A percentile compares a stretch with the other conserved stretches of the same genome.
phyloP scores from a whole-genome alignment of 2,329 filamentous ascomycete genomes.

The Calonectria pauciramosa region DNA sequence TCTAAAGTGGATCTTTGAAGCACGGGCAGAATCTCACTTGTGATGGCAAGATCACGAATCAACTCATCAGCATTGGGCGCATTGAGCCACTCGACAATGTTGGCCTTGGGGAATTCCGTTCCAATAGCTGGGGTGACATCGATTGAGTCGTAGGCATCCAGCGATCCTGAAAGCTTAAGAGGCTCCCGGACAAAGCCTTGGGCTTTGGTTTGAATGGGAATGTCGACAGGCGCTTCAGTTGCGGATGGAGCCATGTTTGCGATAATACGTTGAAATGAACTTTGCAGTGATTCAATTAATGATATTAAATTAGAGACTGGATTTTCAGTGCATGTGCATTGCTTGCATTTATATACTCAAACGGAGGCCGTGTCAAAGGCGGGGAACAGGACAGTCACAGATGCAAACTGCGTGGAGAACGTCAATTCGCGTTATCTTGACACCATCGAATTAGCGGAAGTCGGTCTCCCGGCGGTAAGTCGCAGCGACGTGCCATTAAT shows the following conservation, averaged over 20 bases:
- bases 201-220: constrained; percentile 28
- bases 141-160: constrained; percentile 67
- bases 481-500: constrained; percentile 13
- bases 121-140: constrained; percentile 75
- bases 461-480: constrained; percentile 3
- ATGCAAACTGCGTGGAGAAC: background rate
- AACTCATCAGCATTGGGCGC: constrained; percentile 74
- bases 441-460: constrained; percentile 15
- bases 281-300: background rate
- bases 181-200: constrained; percentile 53
- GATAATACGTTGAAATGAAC: background rate
- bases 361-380: background rate
- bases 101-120: constrained; percentile 70
- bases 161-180: constrained; percentile 62
- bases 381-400: background rate
- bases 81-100: constrained; percentile 72
- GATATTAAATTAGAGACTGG: background rate
- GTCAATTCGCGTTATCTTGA: constrained; percentile 20
- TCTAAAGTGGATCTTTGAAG: background rate
- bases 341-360: background rate
- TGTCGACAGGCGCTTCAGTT: constrained; percentile 14
- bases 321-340: background rate
- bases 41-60: constrained; percentile 76
- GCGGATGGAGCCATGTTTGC: constrained; percentile 38
- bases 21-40: constrained; percentile 60